phyloP scores from a whole-genome alignment of 2,329 filamentous ascomycete genomes.

The Dactylellina haptotyla region DNA sequence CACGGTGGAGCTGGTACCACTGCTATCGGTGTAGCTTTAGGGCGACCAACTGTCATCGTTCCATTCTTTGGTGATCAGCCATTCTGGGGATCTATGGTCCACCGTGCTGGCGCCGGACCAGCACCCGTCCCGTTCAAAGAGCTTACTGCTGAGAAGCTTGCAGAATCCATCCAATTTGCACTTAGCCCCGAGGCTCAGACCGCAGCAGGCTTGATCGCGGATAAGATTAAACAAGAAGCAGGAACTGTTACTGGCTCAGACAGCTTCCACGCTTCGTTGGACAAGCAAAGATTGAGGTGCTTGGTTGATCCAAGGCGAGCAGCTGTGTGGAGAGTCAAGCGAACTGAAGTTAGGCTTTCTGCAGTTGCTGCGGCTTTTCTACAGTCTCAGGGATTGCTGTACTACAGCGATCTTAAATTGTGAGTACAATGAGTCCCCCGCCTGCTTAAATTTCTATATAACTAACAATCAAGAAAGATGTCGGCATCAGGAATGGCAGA shows the following conservation, averaged over 20 bases:
- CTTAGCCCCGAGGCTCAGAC: constrained; percentile 70
- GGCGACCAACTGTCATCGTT: constrained; percentile 81
- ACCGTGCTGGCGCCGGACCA: constrained; percentile 76
- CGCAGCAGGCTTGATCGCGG: constrained; percentile 69
- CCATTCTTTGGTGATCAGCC: constrained; percentile 89
- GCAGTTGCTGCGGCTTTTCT: constrained; percentile 73
- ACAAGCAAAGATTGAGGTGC: constrained; percentile 71
- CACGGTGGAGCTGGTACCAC: constrained; percentile 90
- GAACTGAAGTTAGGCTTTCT: constrained; percentile 74
- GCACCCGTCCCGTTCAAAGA: constrained; percentile 75
- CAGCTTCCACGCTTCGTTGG: constrained; percentile 72
- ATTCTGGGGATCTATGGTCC: constrained; percentile 83
- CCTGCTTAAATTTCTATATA: background rate
- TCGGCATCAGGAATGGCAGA: constrained; percentile 72
- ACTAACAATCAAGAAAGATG: constrained; percentile 25
- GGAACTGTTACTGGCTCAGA: constrained; percentile 72
- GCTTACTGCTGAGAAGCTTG: constrained; percentile 73
- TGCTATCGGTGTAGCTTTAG: constrained; percentile 82
- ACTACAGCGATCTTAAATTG: constrained; percentile 78
- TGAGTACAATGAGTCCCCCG: constrained; percentile 62
- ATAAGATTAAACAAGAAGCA: constrained; percentile 73
- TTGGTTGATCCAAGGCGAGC: constrained; percentile 73
- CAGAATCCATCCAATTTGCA: constrained; percentile 71
- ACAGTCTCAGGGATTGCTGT: constrained; percentile 73
- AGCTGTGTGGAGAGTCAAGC: constrained; percentile 79